Percentiles rank a stretch among this genome's conserved stretches.
phyloP scores from a whole-genome alignment of 2,329 filamentous ascomycete genomes.

The Aspergillus versicolor region DNA sequence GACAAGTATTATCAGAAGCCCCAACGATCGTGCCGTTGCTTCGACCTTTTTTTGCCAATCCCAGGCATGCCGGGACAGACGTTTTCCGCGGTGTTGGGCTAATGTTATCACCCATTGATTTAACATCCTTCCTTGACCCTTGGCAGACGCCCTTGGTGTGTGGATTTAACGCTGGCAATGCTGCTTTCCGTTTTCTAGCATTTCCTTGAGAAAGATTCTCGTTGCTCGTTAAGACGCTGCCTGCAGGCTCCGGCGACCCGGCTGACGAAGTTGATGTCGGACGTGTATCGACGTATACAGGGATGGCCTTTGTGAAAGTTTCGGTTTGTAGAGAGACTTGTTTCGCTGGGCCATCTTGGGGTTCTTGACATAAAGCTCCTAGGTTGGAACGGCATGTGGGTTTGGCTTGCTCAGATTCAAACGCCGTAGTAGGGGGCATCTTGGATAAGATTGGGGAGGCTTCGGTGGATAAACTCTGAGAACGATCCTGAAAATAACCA shows the following conservation, averaged over 20 bases:
- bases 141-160: not conserved
- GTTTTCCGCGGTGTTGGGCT: not conserved
- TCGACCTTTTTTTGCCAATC: not conserved
- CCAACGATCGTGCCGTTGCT: not conserved
- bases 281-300: conserved; percentile 23
- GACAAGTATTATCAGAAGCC: not conserved
- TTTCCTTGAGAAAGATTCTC: conserved; percentile 20
- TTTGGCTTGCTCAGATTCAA: not conserved
- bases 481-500: conserved; percentile 26
- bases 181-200: conserved; percentile 12
- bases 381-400: not conserved
- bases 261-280: not conserved
- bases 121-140: not conserved
- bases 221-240: conserved; percentile 20
- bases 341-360: not conserved
- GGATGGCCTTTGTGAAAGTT: conserved; percentile 2
- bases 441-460: conserved; percentile 17
- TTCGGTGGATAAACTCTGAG: conserved; percentile 24
- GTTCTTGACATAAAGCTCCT: not conserved
- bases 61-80: not conserved
- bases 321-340: not conserved
- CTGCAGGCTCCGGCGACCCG: not conserved
- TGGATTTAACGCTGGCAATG: not conserved
- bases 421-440: not conserved
- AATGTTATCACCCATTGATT: not conserved